Base-by-base conservation (phyloP, 2,329 filamentous ascomycete species). In the Metarhizium guizhouense region DNA sequence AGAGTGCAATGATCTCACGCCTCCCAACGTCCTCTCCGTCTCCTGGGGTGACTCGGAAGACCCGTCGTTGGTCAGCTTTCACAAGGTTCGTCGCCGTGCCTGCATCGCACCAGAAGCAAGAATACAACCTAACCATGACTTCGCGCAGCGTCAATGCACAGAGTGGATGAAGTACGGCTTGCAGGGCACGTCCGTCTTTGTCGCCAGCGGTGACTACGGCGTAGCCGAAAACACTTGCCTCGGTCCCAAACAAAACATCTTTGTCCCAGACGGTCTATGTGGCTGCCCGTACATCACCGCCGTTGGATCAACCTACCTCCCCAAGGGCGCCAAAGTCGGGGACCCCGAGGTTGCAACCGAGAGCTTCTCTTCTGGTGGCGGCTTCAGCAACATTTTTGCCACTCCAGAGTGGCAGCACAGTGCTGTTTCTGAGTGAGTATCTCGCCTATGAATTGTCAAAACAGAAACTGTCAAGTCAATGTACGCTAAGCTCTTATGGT, bases 261-360 rank as follows among this genome's bases (percentile, higher is more conserved):
- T 80, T 67, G 77, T 75, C 54, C 76, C 77, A 1, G 66, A 67
- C 3, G 78, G 78, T 60, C 75, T 76, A 0, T 68, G 67, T 1
- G 70, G 68, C 6, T 80, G 78, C 56, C 78, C 78, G 0, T 81
- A 74, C 61, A 66, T 81, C 29, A 78, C 75, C 0, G 68, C 74
- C 4, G 76, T 81, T 3, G 78, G 78, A 18, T 76, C 77, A 14
- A 80, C 78, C 0, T 63, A 68, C 75, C 54, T 65, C 16, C 57
- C 60, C 5, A 43, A 38, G 3, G 59, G 61, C 36, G 52, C 56
- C 32, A 53, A 52, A 6, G 42, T 54, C 25, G 52, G 49, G 25
- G 30, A 52, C 45, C 16, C 20, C 6, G 62, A 64, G 54, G 45
- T 38, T 1, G 60, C 62, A 20, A 57, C 54, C 13, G 56, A 50